Base-by-base conservation (phyloP, 805 yeast species). In the Wickerhamomyces mucosus region DNA sequence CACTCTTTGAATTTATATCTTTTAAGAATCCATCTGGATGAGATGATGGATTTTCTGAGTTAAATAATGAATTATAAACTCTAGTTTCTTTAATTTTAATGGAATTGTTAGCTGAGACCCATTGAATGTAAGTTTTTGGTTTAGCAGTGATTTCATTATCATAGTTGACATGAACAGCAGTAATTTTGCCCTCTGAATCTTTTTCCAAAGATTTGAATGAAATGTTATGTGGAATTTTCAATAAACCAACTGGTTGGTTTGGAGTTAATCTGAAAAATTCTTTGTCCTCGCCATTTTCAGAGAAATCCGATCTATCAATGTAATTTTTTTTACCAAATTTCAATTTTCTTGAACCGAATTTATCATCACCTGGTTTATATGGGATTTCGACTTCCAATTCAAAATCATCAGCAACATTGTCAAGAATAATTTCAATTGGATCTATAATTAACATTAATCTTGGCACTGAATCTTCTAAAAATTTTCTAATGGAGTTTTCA, bases 61-160 rank as follows among this genome's bases (percentile, higher is more conserved):
- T 73, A 71, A 92, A 92, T 42, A 92, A 65, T 54, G 76, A 89
- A 51, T 84, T 82, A 61, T 89, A 86, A 40, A 84, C 67, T 59
- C 97, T 76, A 17, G 88, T 81, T 59, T 92, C 94, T 19, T 67
- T 57, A 35, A 92, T 56, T 33, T 58, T 58, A 28, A 80, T 65
- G 4, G 89, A 88, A 8, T 85, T 75, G 26, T 63, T 60, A 40
- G 75, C 74, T 31, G 96, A 94, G 31, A 92, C 77, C 98, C 98
- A 92, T 62, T 92, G 98, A 51, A 92, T 86, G 54, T 67, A 92
- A 8, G 98, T 88, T 72, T 89, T 92, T 51, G 98, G 98, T 31
- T 56, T 60, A 34, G 60, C 62, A 12, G 54, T 52, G 15, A 63
- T 56, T 34, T 72, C 83, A 40, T 73, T 74, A 51, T 86, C 82